Conservation (phyloP, 306 rosid species). For the Begonia loranthoides region DNA sequence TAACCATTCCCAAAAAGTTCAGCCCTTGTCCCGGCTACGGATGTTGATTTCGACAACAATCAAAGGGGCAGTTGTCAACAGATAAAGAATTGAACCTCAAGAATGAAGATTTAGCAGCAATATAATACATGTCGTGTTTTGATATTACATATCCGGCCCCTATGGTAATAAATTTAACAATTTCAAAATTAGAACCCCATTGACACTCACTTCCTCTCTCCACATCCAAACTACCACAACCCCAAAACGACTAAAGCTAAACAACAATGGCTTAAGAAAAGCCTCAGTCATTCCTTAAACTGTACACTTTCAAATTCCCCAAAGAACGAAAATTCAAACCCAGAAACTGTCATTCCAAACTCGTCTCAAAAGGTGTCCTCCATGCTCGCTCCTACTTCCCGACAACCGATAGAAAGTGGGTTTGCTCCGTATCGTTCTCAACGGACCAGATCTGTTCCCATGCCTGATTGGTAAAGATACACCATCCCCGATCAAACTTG, state of each 20-base stretch:
- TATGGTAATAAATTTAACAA: conserved; percentile 40
- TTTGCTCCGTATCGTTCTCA: conserved; percentile 59
- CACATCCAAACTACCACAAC: conserved; percentile 29
- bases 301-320: conserved; percentile 43
- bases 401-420: conserved; percentile 37
- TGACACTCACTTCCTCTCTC: conserved; percentile 1
- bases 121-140: conserved; percentile 22
- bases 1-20: too few relatives aligned
- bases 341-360: conserved; percentile 30
- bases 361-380: conserved; percentile 41
- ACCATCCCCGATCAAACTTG: conserved; percentile 48
- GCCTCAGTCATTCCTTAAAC: conserved; percentile 23
- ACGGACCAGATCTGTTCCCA: conserved; percentile 80
- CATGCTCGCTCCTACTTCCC: conserved; percentile 80
- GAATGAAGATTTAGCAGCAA: conserved; percentile 26
- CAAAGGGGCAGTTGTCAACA: not conserved
- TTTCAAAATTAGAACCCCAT: conserved; percentile 45
- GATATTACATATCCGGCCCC: conserved; percentile 30
- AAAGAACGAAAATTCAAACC: conserved; percentile 34
- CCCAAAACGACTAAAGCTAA: not conserved
- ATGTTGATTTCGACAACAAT: too few relatives aligned
- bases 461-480: conserved; percentile 47
- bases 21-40: too few relatives aligned
- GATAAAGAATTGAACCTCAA: conserved; percentile 11
- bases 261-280: conserved; percentile 17